Evolutionary conservation across 352 stramenopile genomes (phyloP).

Genomic region (Peronospora destructor): DNA sequence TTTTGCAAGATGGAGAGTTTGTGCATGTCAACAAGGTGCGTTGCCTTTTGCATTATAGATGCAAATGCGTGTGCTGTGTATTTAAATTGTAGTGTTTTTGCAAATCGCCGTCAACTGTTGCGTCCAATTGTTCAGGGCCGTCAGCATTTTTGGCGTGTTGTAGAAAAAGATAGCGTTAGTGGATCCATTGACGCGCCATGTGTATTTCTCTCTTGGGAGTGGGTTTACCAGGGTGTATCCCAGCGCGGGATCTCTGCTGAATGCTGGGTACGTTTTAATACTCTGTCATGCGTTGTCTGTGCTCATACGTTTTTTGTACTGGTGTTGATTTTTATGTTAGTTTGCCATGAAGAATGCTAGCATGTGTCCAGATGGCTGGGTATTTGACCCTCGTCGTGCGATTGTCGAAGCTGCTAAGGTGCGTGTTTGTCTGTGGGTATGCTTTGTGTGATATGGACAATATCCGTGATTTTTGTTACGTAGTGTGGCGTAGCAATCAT

Average conservation of each 20-base stretch:
- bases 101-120: conserved; percentile 1
- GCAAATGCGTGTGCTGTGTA: neutral
- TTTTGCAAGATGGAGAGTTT: conserved; percentile 70
- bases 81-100: neutral
- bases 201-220: conserved; percentile 81
- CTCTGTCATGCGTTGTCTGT: conserved; percentile 1
- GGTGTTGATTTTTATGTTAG: conserved; percentile 22
- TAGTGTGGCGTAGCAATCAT: conserved; percentile 59
- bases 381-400: conserved; percentile 59
- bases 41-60: neutral
- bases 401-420: conserved; percentile 77
- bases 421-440: conserved; percentile 5
- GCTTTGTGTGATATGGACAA: neutral
- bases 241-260: conserved; percentile 73
- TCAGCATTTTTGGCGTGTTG: conserved; percentile 79
- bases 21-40: conserved; percentile 78
- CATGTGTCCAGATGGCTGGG: conserved; percentile 51
- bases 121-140: conserved; percentile 35
- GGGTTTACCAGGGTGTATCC: conserved; percentile 80
- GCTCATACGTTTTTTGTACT: neutral
- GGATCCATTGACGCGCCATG: conserved; percentile 44
- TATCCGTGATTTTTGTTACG: conserved; percentile 1
- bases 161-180: conserved; percentile 36
- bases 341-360: conserved; percentile 81
- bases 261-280: conserved; percentile 48